phyloP scores from a whole-genome alignment of 2,329 filamentous ascomycete species.

The Penicillium frequentans region DNA sequence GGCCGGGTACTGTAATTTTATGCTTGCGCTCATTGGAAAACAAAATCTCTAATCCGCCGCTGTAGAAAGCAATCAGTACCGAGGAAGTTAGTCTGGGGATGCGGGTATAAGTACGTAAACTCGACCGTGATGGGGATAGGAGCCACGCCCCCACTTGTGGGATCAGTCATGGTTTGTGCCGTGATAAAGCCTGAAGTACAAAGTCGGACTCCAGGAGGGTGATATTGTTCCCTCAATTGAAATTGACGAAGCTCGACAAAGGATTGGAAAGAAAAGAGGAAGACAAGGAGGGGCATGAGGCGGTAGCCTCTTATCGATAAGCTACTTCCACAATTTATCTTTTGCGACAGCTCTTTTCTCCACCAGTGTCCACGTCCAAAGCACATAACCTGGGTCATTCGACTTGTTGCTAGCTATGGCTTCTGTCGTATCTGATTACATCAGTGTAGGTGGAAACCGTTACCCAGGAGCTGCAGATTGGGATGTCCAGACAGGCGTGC shows the following conservation, averaged over 20 bases:
- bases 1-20: conserved; percentile 65
- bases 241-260: neutral
- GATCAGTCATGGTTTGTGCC: conserved; percentile 3
- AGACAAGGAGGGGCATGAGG: conserved; percentile 18
- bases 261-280: conserved; percentile 1
- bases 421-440: conserved; percentile 48
- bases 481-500: conserved; percentile 65
- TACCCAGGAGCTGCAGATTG: conserved; percentile 90
- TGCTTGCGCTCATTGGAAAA: conserved; percentile 82
- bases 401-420: conserved; percentile 32
- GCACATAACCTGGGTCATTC: neutral
- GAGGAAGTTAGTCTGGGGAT: conserved; percentile 1
- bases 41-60: conserved; percentile 91
- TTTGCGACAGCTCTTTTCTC: conserved; percentile 23
- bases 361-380: conserved; percentile 4
- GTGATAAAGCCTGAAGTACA: neutral
- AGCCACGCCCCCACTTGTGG: conserved; percentile 6
- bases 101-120: conserved; percentile 60
- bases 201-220: neutral
- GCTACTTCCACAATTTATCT: conserved; percentile 22
- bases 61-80: conserved; percentile 35
- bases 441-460: conserved; percentile 84
- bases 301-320: conserved; percentile 41
- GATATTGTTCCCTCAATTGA: neutral
- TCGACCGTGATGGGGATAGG: conserved; percentile 67